Percentiles rank a stretch among this genome's conserved stretches.
Conservation (phyloP, 257 asterid genomes). For the Asclepias syriaca region DNA sequence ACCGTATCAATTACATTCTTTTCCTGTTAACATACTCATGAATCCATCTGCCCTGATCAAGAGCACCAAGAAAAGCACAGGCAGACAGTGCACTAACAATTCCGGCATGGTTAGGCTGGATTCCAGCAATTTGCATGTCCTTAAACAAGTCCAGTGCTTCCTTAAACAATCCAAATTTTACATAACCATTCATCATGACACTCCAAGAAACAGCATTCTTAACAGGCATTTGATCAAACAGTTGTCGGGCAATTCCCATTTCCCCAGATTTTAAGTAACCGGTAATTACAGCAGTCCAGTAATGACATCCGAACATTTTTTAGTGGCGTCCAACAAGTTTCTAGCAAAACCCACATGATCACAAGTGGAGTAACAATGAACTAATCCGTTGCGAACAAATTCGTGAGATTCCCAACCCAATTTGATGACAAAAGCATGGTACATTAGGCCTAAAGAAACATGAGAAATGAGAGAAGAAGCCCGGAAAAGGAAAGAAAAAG, state of each 20-base stretch:
- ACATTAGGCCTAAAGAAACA: constrained; percentile 29
- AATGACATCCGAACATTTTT: constrained; percentile 27
- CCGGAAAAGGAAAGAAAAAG: constrained; percentile 48
- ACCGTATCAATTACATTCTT: constrained; percentile 28
- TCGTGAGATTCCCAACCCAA: constrained; percentile 54
- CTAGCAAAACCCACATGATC: constrained; percentile 29
- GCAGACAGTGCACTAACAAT: constrained; percentile 42
- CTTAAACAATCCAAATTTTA: constrained; percentile 33
- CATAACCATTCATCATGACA: constrained; percentile 46
- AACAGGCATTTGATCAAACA: constrained; percentile 57
- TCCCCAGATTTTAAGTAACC: constrained; percentile 42
- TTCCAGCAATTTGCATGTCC: constrained; percentile 34
- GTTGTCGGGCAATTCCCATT: constrained; percentile 22
- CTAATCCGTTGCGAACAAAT: constrained; percentile 53
- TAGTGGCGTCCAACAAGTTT: constrained; percentile 36
- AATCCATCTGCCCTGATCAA: constrained; percentile 52
- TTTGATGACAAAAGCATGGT: constrained; percentile 37
- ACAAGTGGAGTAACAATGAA: constrained; percentile 41
- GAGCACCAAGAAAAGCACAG: constrained; percentile 37
- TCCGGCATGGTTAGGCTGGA: constrained; percentile 37
- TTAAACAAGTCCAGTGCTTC: constrained; percentile 37
- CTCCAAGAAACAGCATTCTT: constrained; percentile 50
- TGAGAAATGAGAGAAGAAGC: constrained; percentile 36
- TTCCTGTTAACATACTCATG: constrained; percentile 31
- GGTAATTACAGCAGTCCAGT: constrained; percentile 50